These are phyloP conservation scores for Quercus variabilis DNA, from an alignment of 306 rosid genomes.

Conservation along the genomic window DNA sequence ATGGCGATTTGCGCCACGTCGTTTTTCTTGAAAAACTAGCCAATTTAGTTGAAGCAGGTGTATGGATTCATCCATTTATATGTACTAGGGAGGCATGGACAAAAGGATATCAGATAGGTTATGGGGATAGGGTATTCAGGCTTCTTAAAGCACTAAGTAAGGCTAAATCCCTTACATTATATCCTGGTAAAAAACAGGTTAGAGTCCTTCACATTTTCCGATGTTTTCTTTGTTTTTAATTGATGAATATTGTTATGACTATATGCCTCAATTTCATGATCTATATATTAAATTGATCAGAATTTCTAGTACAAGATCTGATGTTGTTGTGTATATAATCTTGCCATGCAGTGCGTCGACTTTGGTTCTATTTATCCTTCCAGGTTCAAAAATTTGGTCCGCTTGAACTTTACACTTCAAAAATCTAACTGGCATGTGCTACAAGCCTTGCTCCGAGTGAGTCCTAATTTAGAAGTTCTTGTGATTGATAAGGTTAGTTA, in stretches of 20 bases:
- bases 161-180: not conserved
- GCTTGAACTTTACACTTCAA: too few relatives aligned
- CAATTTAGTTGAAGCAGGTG: not conserved
- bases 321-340: too few relatives aligned
- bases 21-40: not conserved
- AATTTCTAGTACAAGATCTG: too few relatives aligned
- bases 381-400: too few relatives aligned
- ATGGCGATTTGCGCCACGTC: not conserved
- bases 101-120: not conserved
- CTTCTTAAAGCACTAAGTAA: not conserved
- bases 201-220: not conserved
- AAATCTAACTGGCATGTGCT: too few relatives aligned
- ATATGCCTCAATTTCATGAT: too few relatives aligned
- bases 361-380: too few relatives aligned
- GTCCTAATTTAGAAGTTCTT: conserved; percentile 16
- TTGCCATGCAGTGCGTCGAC: too few relatives aligned
- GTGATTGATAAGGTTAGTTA: conserved; percentile 24
- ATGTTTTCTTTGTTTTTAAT: not conserved
- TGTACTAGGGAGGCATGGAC: too few relatives aligned
- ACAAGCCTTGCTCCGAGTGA: not conserved
- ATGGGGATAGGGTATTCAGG: not conserved
- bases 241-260: too few relatives aligned
- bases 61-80: not conserved
- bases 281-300: too few relatives aligned
- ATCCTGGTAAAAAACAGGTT: not conserved